These are phyloP conservation scores for Suhomyces bolitotheri DNA, from an alignment of 1,139 yeast genomes.

Conservation along the genomic window DNA sequence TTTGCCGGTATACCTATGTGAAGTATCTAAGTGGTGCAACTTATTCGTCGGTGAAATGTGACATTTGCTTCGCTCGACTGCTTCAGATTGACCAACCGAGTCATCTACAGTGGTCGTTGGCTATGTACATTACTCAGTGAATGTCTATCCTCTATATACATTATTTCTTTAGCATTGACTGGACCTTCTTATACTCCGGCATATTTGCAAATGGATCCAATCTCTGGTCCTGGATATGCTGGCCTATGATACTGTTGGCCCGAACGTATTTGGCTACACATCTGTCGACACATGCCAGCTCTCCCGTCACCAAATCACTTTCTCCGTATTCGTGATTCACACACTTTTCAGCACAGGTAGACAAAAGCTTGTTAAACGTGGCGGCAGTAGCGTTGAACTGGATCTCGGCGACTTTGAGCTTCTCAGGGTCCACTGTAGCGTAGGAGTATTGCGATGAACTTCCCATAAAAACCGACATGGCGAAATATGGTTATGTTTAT, in stretches of 20 bases:
- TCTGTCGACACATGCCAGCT: conserved; percentile 69
- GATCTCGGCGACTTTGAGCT: conserved; percentile 67
- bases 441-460: conserved; percentile 42
- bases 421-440: conserved; percentile 61
- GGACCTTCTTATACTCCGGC: conserved; percentile 42
- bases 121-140: background rate
- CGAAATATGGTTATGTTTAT: no score
- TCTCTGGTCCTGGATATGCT: conserved; percentile 33
- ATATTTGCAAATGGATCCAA: conserved; percentile 33
- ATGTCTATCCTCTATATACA: conserved; percentile 2
- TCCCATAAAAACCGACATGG: conserved; percentile 68
- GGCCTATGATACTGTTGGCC: conserved; percentile 64
- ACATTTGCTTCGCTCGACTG: no score
- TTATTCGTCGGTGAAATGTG: no score
- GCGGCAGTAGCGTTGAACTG: conserved; percentile 74
- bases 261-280: conserved; percentile 75
- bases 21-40: no score
- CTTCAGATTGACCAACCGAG: no score
- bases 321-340: conserved; percentile 76
- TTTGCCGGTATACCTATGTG: no score
- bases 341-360: conserved; percentile 68
- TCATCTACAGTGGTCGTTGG: no score
- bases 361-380: conserved; percentile 61
- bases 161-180: conserved; percentile 12
- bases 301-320: conserved; percentile 77